Evolutionary conservation across 257 asterid species (phyloP).

Genomic region (Solanum boliviense): DNA sequence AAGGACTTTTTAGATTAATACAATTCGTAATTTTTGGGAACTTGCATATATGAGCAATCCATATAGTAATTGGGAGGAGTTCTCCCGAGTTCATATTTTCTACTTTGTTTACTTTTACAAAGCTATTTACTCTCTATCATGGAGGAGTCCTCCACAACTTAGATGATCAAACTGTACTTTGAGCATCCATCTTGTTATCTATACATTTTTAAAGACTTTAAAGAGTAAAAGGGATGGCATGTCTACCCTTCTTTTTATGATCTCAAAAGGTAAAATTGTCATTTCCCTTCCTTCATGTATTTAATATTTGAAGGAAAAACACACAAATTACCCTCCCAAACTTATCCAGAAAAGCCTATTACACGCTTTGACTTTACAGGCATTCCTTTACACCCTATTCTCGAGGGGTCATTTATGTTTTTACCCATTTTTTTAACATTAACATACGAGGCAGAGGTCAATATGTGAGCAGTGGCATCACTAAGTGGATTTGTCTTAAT

Average conservation of each 20-base stretch:
- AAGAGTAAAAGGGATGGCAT: background rate
- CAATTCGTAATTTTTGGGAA: background rate
- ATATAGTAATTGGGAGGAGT: background rate
- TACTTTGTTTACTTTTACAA: background rate
- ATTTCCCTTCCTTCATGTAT: background rate
- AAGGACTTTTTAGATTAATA: background rate
- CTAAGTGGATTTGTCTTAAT: background rate
- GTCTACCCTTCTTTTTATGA: background rate
- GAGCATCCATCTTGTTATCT: background rate
- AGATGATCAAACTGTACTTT: background rate
- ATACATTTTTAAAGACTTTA: background rate
- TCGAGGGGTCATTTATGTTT: background rate
- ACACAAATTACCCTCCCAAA: background rate
- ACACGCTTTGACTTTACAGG: background rate
- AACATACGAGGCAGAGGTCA: background rate
- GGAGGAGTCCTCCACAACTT: background rate
- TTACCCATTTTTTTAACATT: background rate
- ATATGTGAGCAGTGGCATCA: background rate
- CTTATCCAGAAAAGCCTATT: background rate
- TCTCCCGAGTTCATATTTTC: background rate
- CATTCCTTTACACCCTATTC: background rate
- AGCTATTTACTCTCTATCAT: background rate
- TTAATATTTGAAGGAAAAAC: background rate
- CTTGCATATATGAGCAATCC: background rate
- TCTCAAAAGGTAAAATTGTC: background rate